Base-by-base conservation (phyloP, 176 grass and related monocot genomes). In the Oryza rufipogon region DNA sequence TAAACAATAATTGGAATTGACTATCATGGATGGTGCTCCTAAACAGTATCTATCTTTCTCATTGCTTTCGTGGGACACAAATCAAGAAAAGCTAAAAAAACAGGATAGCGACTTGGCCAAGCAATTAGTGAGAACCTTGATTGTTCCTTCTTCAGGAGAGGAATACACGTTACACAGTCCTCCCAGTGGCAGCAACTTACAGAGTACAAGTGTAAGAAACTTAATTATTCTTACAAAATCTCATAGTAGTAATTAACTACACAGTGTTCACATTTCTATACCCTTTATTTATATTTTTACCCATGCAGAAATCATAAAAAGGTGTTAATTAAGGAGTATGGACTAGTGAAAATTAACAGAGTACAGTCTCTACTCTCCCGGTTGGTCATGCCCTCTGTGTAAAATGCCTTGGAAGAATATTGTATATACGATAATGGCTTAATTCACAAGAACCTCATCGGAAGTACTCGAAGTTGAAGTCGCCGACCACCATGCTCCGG, bases 401-500 rank as follows among this genome's bases (percentile, higher is more conserved):
- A 64, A 84, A 88, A 66, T 75, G 80, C 44, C 56, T 83, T 79
- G 56, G 68, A 34, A 58, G 17, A 77, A 7, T 41, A 41, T 9
- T 23, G 5, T 78, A 84, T 76, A 80, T 56, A 84, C 80, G 73
- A 34, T 34, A 33, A 74, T 45, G 22, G 68, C 28, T 51, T 79
- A 65, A 83, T 64, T 65, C 70, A 54, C 47, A 49, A 23, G 32
- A 82, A 72, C 19, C 39, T 90, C 71, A 94, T 16, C 58, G 58
- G n/a, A 88, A 94, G 75, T 88, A 94, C 36, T 97, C 95, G 81
- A 97, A 72, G 82, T 92, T 88, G 71, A 95, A 92, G 15, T 95
- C 93, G 76, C 78, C 85, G 41, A 85, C 76, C 63, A 87, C 49
- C 22, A 76, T 34, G 68, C 69, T 83, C 23, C 87, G 88, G 66